Evolutionary conservation across 176 grass and related monocot genomes (phyloP), one percentile per base, ranked within the genome.

Genomic region (Juncus effusus): DNA sequence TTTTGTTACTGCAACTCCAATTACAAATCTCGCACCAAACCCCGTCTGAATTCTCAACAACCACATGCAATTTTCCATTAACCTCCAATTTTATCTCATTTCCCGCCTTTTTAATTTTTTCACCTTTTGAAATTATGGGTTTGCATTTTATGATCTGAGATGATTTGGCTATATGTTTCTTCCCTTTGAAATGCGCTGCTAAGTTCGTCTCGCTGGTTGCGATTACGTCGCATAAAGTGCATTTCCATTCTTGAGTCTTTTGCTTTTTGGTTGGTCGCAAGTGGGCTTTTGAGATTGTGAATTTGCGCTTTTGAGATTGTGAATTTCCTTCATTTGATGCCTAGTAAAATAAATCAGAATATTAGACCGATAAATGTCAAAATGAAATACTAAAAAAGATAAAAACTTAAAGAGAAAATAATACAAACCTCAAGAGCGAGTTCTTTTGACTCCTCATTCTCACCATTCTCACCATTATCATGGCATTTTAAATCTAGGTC

Each of bases 1-100:
- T 56, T 2, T 38, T 44, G 2, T 13, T 45, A 12, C 14, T 2
- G 15, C 69, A 72, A 13, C 16, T 12, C 54, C 55, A 72, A 42
- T 58, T 45, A 41, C 69, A 72, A 10, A 35, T 58, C 38, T 45
- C 42, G 54, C 69, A 72, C 69, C 54, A 72, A 5, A 72, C 40
- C 6, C 7, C 35, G 35, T 35, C 42, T 28, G 54, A 38, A 42
- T 72, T 72, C 69, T 42, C 58, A 7, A 44, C 42, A 53, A 72
- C 69, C 39, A 47, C 2, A 44, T 58, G 58, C 11, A n/a, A 16
- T 72, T 72, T 60, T 3, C 69, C 69, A 36, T 72, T 60, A 16
- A 56, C 69, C 16, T 59, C 38, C 10, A 72, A 3, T 38, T 58
- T 72, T 40, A 72, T 45, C 37, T 59, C 68, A 10, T 58, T 44